Percentiles rank a stretch among this genome's conserved stretches.
Conservation (phyloP, 2,329 filamentous ascomycete genomes). For the Colletotrichum musae region DNA sequence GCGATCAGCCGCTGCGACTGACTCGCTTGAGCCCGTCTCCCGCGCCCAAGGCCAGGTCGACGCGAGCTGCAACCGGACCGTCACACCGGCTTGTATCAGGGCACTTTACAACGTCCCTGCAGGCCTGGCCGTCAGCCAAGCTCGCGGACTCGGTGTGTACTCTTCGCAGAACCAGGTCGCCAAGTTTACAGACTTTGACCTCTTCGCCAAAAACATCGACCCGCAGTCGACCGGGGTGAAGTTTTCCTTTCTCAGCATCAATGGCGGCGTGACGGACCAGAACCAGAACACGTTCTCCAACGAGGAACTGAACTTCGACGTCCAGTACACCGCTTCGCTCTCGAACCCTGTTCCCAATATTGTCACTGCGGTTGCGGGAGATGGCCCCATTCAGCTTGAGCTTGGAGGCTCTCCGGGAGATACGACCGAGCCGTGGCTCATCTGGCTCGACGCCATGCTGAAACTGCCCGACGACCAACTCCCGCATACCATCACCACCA, state of each 20-base stretch:
- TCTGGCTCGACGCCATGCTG: conserved; percentile 73
- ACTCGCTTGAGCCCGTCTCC: background rate
- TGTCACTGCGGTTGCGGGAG: conserved; percentile 51
- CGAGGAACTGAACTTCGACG: conserved; percentile 56
- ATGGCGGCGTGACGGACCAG: conserved; percentile 60
- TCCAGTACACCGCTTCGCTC: conserved; percentile 53
- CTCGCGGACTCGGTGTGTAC: conserved; percentile 29
- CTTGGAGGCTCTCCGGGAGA: conserved; percentile 17
- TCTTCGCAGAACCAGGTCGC: conserved; percentile 64
- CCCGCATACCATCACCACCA: conserved; percentile 77
- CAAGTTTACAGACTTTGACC: conserved; percentile 66
- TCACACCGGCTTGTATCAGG: conserved; percentile 61
- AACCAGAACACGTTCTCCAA: conserved; percentile 56
- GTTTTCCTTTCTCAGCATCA: conserved; percentile 71
- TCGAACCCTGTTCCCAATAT: conserved; percentile 52
- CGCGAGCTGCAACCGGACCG: conserved; percentile 52
- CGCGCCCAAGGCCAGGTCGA: conserved; percentile 16
- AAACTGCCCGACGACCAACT: conserved; percentile 66
- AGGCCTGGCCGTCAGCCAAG: conserved; percentile 53
- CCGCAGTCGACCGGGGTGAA: conserved; percentile 65
- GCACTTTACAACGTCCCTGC: conserved; percentile 60
- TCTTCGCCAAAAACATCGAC: conserved; percentile 69
- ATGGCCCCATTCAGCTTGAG: conserved; percentile 42
- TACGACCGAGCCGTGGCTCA: conserved; percentile 76
- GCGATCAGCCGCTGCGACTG: background rate